Conservation (phyloP, 192 early-diverging fungal genomes). For the Coemansia sp. region DNA sequence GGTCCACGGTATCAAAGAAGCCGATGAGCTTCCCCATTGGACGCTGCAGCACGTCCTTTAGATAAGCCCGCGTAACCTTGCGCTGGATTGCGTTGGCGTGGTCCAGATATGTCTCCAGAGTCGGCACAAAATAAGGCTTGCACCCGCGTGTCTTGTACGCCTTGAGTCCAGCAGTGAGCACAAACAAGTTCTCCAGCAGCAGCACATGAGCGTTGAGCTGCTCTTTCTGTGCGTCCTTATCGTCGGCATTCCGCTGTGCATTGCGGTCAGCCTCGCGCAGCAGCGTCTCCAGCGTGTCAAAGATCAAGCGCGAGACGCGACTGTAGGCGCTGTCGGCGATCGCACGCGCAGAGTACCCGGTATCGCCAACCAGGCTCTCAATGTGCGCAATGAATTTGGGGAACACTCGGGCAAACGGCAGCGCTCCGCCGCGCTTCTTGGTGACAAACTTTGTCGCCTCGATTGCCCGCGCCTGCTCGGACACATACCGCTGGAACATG, state of each 20-base stretch:
- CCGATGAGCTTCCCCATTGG: slow-evolving; percentile 86
- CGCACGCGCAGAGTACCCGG: slow-evolving; percentile 61
- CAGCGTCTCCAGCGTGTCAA: slow-evolving; percentile 81
- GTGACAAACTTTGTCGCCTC: slow-evolving; percentile 88
- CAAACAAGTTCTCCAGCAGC: slow-evolving; percentile 93
- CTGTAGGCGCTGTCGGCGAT: slow-evolving; percentile 81
- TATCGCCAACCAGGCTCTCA: slow-evolving; percentile 57
- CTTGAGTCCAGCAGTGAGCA: slow-evolving; percentile 79
- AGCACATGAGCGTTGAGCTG: slow-evolving; percentile 87
- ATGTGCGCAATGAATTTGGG: slow-evolving; percentile 82
- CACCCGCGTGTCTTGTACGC: slow-evolving; percentile 70
- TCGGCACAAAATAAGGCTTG: slow-evolving; percentile 54
- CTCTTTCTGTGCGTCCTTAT: slow-evolving; percentile 76
- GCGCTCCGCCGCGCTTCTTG: slow-evolving; percentile 84
- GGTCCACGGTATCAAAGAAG: slow-evolving; percentile 97
- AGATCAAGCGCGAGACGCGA: slow-evolving; percentile 76
- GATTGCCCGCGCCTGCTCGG: slow-evolving; percentile 85
- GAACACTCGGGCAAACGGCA: slow-evolving; percentile 86
- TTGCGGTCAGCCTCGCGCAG: slow-evolving; percentile 71
- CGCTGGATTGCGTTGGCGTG: slow-evolving; percentile 84
- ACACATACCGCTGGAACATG: slow-evolving; percentile 80
- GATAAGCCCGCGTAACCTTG: slow-evolving; percentile 75
- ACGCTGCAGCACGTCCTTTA: slow-evolving; percentile 81
- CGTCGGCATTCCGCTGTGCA: slow-evolving; percentile 62
- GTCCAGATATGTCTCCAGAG: slow-evolving; percentile 65